Evolutionary conservation across 139 green algal species (phyloP), one percentile per base, ranked within the genome.

Genomic region (Pycnococcus provasolii): DNA sequence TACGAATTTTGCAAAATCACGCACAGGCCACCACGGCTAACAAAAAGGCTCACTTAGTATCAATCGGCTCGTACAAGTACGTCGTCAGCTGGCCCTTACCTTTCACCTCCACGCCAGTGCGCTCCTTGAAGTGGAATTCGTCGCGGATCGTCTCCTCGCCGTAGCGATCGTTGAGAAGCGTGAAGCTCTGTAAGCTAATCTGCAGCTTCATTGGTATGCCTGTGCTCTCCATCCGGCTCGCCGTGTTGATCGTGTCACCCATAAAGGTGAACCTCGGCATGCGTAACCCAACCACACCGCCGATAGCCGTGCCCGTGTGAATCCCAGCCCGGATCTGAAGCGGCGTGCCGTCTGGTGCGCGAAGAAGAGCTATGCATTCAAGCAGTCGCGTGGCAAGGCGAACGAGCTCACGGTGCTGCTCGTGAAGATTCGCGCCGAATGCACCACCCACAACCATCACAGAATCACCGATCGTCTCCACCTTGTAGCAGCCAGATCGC

Each of bases 211-310:
- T 55, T 55, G 50, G 50, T 11, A 55, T 37, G 13, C 50, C 13
- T 13, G 50, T 68, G 64, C 71, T 77, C 55, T 76, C 73, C 73
- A 79, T 79, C n/a, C 73, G 53, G 43, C 58, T 73, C 39, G 67
- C 59, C 5, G 55, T 70, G 60, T 79, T 79, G 45, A 79, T 67
- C 4, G 73, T 79, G 59, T 79, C 73, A 7, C 73, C 73, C 53
- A 79, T 75, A 1, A 79, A 65, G 53, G 64, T 75, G 47, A 71
- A 79, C 1, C 67, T 44, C 2, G 73, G 73, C 51, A 70, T 70
- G 45, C 62, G 60, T 53, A 63, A 71, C 43, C 73, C 73, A n/a
- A 79, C 73, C 40, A 79, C 62, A 3, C 61, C 64, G 11, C 50
- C 61, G 2, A 77, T 64, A 52, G 70, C 68, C 11, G 73, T 53